phyloP scores from a whole-genome alignment of 2,329 filamentous ascomycete species.

The Beauveria sp. region DNA sequence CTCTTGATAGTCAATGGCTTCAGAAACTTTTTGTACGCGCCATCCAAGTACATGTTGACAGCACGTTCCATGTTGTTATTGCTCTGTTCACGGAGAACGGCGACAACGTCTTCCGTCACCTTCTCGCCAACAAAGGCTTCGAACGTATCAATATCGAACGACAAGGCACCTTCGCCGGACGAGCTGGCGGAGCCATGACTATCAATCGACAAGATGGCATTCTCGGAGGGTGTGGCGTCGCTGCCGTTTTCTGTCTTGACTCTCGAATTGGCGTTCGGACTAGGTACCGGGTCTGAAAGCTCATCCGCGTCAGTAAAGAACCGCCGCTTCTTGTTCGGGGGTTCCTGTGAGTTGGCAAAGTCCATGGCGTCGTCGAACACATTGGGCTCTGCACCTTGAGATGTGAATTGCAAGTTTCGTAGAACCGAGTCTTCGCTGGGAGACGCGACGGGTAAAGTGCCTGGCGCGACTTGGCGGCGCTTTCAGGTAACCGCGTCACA shows the following conservation, averaged over 20 bases:
- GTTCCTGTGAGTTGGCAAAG: slow-evolving; percentile 30
- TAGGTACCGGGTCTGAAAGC: slow-evolving; percentile 15
- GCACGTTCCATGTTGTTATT: slow-evolving; percentile 53
- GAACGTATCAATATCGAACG: slow-evolving; percentile 51
- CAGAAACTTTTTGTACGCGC: slow-evolving; percentile 51
- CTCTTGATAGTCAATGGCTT: neutral
- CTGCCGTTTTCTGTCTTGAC: slow-evolving; percentile 11
- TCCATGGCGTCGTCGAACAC: slow-evolving; percentile 27
- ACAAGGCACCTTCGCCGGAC: slow-evolving; percentile 18
- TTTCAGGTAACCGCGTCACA: slow-evolving; percentile 32
- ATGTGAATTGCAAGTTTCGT: neutral
- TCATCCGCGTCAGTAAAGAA: slow-evolving; percentile 30
- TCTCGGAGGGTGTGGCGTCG: slow-evolving; percentile 11
- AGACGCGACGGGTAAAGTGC: slow-evolving; percentile 29
- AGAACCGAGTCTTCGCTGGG: slow-evolving; percentile 13
- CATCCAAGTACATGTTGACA: slow-evolving; percentile 64
- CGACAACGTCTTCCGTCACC: slow-evolving; percentile 40
- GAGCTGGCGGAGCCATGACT: slow-evolving; percentile 14
- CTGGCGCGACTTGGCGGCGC: slow-evolving; percentile 29
- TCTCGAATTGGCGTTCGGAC: slow-evolving; percentile 1
- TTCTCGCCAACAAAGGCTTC: slow-evolving; percentile 53
- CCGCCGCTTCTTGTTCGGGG: slow-evolving; percentile 37
- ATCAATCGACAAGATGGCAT: neutral
- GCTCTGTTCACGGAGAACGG: slow-evolving; percentile 45
- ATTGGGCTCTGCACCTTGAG: slow-evolving; percentile 13